phyloP scores from a whole-genome alignment of 2,329 filamentous ascomycete genomes.

The Aspergillus proliferans region DNA sequence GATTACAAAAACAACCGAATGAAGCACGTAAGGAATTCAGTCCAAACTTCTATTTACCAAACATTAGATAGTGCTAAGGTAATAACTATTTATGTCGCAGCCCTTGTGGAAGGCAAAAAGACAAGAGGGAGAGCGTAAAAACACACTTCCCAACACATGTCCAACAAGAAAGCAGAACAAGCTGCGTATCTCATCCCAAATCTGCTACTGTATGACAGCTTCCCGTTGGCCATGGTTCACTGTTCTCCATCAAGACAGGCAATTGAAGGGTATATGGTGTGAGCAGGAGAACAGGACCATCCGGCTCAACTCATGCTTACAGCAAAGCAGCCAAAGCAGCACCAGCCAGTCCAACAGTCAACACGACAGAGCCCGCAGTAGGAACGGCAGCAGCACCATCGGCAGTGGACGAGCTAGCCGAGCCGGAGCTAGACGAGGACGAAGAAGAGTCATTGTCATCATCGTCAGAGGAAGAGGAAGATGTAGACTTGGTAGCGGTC shows the following conservation, averaged over 20 bases:
- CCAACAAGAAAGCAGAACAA: constrained; percentile 1
- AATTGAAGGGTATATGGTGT: not conserved
- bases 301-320: constrained; percentile 18
- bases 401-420: constrained; percentile 17
- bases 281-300: not conserved
- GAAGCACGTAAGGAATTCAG: no score
- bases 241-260: not conserved
- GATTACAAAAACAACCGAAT: no score
- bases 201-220: no score
- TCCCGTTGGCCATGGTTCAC: not conserved
- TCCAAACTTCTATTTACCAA: constrained; percentile 1
- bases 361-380: constrained; percentile 31
- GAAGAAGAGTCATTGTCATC: constrained; percentile 15
- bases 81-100: not conserved
- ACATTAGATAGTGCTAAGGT: not conserved
- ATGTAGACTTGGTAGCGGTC: constrained; percentile 16
- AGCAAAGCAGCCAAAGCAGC: constrained; percentile 38
- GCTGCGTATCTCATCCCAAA: constrained; percentile 4
- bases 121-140: not conserved
- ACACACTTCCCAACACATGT: constrained; percentile 7
- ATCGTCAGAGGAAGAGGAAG: constrained; percentile 12
- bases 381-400: constrained; percentile 29
- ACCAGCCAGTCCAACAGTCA: constrained; percentile 37
- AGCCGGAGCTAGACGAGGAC: constrained; percentile 8
- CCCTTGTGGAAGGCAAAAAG: not conserved